Conservation (phyloP, 2,329 filamentous ascomycete species). For the Pseudomassariella vexata region DNA sequence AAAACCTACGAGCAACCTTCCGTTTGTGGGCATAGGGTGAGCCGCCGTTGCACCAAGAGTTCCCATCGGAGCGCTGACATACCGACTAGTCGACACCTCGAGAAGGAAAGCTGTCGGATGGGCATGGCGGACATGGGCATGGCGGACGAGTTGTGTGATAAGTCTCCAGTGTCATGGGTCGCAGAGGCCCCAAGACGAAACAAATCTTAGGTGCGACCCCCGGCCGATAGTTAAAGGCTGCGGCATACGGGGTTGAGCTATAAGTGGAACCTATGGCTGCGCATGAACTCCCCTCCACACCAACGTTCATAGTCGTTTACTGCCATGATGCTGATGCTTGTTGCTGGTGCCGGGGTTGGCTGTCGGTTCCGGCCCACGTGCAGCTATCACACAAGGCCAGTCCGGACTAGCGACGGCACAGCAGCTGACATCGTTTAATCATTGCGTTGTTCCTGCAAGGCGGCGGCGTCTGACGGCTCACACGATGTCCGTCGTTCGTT, state of each 20-base stretch:
- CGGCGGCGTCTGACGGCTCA: no score
- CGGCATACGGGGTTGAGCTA: no score
- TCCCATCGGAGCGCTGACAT: constrained; percentile 7
- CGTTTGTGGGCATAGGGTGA: constrained; percentile 7
- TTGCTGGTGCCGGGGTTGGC: no score
- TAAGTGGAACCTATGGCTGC: constrained; percentile 2
- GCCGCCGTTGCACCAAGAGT: constrained; percentile 6
- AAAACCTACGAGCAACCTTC: constrained; percentile 7
- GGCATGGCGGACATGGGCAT: not conserved
- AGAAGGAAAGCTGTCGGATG: not conserved
- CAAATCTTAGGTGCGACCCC: constrained; percentile 2
- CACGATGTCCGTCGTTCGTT: no score
- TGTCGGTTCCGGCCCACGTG: no score
- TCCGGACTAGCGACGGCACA: no score
- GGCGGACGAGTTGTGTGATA: not conserved
- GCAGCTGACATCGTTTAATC: no score
- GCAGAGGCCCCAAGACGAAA: constrained; percentile 6
- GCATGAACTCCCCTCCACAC: no score
- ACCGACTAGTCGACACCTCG: constrained; percentile 1
- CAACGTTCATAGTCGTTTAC: no score
- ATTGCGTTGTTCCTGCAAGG: no score
- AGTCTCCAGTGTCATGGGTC: constrained; percentile 5
- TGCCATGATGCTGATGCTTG: no score
- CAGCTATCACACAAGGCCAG: no score
- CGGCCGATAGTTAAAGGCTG: constrained; percentile 1